Percentiles rank a stretch among this genome's conserved stretches.
These are phyloP conservation scores for Amanita fuliginea DNA, from an alignment of 768 basidiomycete species.

Conservation along the genomic window DNA sequence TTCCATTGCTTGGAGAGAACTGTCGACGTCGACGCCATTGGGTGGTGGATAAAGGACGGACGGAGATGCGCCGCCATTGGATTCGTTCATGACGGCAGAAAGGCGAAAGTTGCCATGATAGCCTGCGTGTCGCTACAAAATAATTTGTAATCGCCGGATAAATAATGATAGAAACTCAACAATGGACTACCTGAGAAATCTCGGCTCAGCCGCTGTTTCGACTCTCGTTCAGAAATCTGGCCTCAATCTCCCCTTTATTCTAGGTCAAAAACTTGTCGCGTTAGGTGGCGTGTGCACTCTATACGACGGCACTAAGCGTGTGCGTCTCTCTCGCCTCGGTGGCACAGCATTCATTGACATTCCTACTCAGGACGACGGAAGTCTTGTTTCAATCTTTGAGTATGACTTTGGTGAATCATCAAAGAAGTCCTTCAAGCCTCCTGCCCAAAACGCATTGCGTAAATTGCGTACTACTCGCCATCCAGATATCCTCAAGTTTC, in stretches of 20 bases:
- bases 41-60: not conserved
- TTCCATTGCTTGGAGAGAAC: constrained; percentile 48
- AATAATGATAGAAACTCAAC: constrained; percentile 1
- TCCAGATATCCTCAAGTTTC: constrained; percentile 92
- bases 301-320: constrained; percentile 84
- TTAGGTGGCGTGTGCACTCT: constrained; percentile 74
- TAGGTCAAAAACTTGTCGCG: constrained; percentile 62
- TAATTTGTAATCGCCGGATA: not conserved
- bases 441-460: constrained; percentile 83
- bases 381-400: constrained; percentile 81
- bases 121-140: not conserved
- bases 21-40: constrained; percentile 19
- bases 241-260: constrained; percentile 76
- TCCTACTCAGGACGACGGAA: constrained; percentile 69
- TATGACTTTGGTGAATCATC: constrained; percentile 65
- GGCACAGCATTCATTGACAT: constrained; percentile 6
- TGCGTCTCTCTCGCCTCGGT: constrained; percentile 18
- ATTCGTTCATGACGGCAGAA: not conserved
- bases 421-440: constrained; percentile 48
- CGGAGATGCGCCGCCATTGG: not conserved
- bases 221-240: constrained; percentile 91
- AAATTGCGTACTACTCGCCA: constrained; percentile 89
- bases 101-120: not conserved
- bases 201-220: constrained; percentile 82
- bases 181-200: constrained; percentile 77